Evolutionary conservation across 345 rosid genomes (phyloP), one percentile per base, ranked within the genome.

Genomic region (Durio zibethinus): DNA sequence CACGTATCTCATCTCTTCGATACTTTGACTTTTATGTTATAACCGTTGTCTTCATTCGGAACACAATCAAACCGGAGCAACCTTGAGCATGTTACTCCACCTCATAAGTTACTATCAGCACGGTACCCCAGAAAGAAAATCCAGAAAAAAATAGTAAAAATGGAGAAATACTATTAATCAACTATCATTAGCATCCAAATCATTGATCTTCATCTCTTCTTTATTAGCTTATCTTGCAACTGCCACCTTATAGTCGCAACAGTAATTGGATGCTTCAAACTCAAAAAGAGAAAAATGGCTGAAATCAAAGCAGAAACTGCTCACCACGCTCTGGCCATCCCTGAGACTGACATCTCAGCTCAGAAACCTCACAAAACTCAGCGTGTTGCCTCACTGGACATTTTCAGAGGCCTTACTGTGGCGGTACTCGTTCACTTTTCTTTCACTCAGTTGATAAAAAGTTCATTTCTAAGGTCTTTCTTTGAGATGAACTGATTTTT

Each of bases 381-480:
- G 80, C 93, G 91, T 16, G 80, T 94, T 16, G 91, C 88, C 79
- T 89, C 98, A 6, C 88, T 94, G 20, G 98, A 94, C 83, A 84
- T 93, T 86, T 94, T 94, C 82, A 86, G 98, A 54, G 98, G 98
- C 75, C 94, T 94, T 63, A 88, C 97, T 10, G 98, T 94, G 14
- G 97, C 92, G 52, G 97, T 94, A 78, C 79, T 18, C 33, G n/a
- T 61, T 63, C 57, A 6, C 76, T 53, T 68, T 25, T 33, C 57
- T 78, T 77, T 6, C 10, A 57, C 9, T 16, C 12, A 43, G 18
- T 42, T 16, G 3, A 64, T 20, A 27, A 70, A 27, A 16, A 25
- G 40, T 16, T 69, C 33, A 43, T n/a, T 14, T 35, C 59, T n/a
- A 8, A 7, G 0, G 47, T 71, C 45, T 68, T 36, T 59, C 62